Evolutionary conservation across 768 basidiomycete genomes (phyloP).

Genomic region (Agrocybe chaxingu): DNA sequence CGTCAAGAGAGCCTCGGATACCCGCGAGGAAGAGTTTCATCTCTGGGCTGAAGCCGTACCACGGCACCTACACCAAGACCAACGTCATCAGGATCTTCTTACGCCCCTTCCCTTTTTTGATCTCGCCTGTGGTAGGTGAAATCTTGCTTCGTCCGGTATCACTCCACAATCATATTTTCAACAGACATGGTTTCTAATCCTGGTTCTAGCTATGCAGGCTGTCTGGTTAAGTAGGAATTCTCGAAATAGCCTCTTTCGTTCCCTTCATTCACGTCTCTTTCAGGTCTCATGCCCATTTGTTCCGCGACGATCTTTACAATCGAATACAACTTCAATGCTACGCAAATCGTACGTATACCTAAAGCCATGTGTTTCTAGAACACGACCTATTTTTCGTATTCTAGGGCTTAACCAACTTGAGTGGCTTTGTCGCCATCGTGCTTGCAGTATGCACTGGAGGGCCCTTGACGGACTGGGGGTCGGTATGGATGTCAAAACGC

Average conservation of each 20-base stretch:
- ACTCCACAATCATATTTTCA: not conserved
- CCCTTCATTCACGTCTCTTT: not conserved
- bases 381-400: not conserved
- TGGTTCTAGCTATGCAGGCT: constrained; percentile 38
- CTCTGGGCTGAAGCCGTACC: constrained; percentile 33
- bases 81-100: constrained; percentile 34
- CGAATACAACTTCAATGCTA: constrained; percentile 38
- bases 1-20: constrained; percentile 3
- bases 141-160: not conserved
- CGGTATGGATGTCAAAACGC: constrained; percentile 38
- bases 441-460: constrained; percentile 34
- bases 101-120: constrained; percentile 39
- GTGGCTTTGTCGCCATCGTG: constrained; percentile 39
- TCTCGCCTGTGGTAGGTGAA: constrained; percentile 37
- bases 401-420: constrained; percentile 38
- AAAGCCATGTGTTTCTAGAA: not conserved
- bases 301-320: constrained; percentile 43
- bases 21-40: constrained; percentile 23
- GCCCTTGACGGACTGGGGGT: constrained; percentile 39
- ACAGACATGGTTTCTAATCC: constrained; percentile 35
- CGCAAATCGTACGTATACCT: constrained; percentile 30
- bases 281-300: constrained; percentile 40
- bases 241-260: not conserved
- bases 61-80: constrained; percentile 32
- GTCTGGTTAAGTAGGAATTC: constrained; percentile 38